These are phyloP conservation scores for Jamesozyma lodderae DNA, from an alignment of 805 yeast species.

Conservation along the genomic window DNA sequence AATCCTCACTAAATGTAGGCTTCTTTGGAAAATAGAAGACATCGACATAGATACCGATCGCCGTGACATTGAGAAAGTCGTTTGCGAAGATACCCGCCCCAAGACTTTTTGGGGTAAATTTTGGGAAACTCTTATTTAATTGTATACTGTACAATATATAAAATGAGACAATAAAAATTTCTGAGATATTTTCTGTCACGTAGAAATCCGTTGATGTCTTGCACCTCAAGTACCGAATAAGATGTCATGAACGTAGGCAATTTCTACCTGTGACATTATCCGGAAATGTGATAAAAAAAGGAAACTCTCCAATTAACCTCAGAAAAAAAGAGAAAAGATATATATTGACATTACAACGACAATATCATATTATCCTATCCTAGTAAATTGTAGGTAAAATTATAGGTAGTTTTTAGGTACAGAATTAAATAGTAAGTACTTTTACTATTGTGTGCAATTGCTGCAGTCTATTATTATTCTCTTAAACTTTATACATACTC, in stretches of 20 bases:
- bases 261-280: background rate
- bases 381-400: too few relatives aligned
- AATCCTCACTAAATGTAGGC: constrained; percentile 38
- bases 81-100: constrained; percentile 24
- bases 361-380: too few relatives aligned
- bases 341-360: too few relatives aligned
- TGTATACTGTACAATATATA: background rate
- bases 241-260: background rate
- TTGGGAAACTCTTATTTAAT: constrained; percentile 22
- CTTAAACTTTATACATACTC: too few relatives aligned
- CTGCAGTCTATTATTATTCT: too few relatives aligned
- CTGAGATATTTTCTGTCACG: background rate
- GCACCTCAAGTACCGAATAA: too few relatives aligned
- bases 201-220: background rate
- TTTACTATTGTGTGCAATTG: too few relatives aligned
- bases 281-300: background rate
- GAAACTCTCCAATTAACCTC: too few relatives aligned
- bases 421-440: too few relatives aligned
- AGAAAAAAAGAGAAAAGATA: too few relatives aligned
- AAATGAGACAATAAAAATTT: too few relatives aligned
- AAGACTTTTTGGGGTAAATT: constrained; percentile 32
- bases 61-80: constrained; percentile 22
- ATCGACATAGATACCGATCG: constrained; percentile 45
- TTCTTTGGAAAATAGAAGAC: constrained; percentile 28
- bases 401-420: too few relatives aligned